Percentiles rank a stretch among this genome's conserved stretches.
Conservation (phyloP, 2,329 filamentous ascomycete species). For the Claviceps sorghi region DNA sequence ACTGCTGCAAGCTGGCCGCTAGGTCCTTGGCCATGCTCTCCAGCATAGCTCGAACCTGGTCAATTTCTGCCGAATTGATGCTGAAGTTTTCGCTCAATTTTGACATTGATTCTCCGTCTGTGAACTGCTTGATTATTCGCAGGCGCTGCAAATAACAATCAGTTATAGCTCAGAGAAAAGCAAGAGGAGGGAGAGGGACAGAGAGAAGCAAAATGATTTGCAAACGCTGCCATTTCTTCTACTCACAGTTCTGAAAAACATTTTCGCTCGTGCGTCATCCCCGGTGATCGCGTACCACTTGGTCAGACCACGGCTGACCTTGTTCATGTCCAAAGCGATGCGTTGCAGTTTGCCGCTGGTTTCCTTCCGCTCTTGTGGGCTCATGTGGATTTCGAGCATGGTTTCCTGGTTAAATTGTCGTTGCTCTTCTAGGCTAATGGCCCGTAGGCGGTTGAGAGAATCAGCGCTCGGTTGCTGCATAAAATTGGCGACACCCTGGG, state of each 20-base stretch:
- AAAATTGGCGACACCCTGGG: constrained; percentile 5
- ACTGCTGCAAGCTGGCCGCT: constrained; percentile 16
- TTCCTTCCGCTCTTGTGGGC: constrained; percentile 27
- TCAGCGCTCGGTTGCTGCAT: constrained; percentile 11
- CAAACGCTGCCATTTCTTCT: neutral
- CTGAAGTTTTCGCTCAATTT: constrained; percentile 35
- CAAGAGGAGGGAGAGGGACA: neutral
- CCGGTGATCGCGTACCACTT: constrained; percentile 34
- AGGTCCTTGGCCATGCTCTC: constrained; percentile 38
- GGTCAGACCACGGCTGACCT: constrained; percentile 28
- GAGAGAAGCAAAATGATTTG: neutral
- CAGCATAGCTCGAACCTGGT: constrained; percentile 32
- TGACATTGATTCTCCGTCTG: constrained; percentile 31
- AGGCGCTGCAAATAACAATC: constrained; percentile 26
- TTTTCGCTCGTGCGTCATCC: constrained; percentile 34
- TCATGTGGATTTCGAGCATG: constrained; percentile 33
- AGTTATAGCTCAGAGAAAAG: neutral
- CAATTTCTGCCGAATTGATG: constrained; percentile 35
- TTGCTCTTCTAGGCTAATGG: constrained; percentile 26
- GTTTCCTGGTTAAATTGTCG: constrained; percentile 23
- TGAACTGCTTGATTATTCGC: constrained; percentile 39
- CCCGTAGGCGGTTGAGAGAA: constrained; percentile 19
- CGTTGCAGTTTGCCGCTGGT: constrained; percentile 28
- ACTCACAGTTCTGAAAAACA: constrained; percentile 40
- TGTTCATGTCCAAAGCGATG: constrained; percentile 27